Percentiles rank a stretch among this genome's conserved stretches.
phyloP scores from a whole-genome alignment of 176 grass and related monocot genomes.

The Guadua angustifolia region DNA sequence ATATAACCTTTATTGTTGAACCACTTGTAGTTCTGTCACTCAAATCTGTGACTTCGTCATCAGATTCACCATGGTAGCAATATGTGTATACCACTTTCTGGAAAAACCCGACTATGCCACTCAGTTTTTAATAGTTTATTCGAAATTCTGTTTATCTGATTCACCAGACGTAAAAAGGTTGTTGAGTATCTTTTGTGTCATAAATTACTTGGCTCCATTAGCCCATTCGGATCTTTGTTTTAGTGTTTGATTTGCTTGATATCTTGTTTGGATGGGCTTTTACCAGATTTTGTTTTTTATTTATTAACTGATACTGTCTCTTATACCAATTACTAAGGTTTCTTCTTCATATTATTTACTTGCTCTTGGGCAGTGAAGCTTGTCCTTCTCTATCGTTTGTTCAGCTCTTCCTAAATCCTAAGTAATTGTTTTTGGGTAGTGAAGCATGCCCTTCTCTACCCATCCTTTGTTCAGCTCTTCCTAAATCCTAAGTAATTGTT shows the following conservation, averaged over 20 bases:
- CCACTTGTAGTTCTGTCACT: not conserved
- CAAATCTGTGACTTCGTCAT: not conserved
- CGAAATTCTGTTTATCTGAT: too few relatives aligned
- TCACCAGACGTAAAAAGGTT: not conserved
- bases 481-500: too few relatives aligned
- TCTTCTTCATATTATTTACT: not conserved
- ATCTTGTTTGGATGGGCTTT: constrained; percentile 10
- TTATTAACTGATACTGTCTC: not conserved
- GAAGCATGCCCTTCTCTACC: not conserved
- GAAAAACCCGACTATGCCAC: not conserved
- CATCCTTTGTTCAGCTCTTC: too few relatives aligned
- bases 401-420: too few relatives aligned
- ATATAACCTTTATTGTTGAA: not conserved
- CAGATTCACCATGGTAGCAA: not conserved
- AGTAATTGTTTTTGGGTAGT: too few relatives aligned
- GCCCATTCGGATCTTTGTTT: not conserved
- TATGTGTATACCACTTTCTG: constrained; percentile 2
- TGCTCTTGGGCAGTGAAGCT: constrained; percentile 6
- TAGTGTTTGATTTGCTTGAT: not conserved
- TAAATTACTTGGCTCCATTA: constrained; percentile 19
- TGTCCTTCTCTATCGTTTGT: not conserved
- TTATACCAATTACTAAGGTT: constrained; percentile 1
- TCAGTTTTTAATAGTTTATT: too few relatives aligned
- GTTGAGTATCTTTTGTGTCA: not conserved
- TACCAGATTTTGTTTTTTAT: not conserved